Conservation (phyloP, 208 protist genomes). For the Trichomonas gallinae region DNA sequence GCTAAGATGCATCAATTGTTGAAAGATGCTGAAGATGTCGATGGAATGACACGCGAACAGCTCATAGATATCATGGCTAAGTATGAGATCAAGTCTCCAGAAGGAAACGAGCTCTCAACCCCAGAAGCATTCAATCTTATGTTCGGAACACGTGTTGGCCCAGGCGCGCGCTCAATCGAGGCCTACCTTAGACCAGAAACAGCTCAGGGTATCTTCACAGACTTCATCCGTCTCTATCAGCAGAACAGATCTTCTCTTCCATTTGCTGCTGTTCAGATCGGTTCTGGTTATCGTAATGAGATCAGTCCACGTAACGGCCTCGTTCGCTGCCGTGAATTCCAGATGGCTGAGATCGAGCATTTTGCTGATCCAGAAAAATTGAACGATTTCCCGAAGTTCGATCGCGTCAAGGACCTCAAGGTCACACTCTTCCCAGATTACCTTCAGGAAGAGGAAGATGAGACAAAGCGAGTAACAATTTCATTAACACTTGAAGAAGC, state of each 20-base stretch:
- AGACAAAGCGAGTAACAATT: too few relatives aligned
- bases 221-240: constrained; percentile 66
- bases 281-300: constrained; percentile 96
- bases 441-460: neutral
- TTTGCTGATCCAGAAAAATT: constrained; percentile 74
- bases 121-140: constrained; percentile 98
- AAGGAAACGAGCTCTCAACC: constrained; percentile 73
- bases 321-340: constrained; percentile 88
- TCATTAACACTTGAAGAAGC: neutral
- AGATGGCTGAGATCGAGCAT: constrained; percentile 98
- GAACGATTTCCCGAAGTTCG: constrained; percentile 68
- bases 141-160: constrained; percentile 86
- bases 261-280: constrained; percentile 94
- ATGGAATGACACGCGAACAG: neutral
- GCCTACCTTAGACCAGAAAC: constrained; percentile 90
- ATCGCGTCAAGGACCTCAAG: constrained; percentile 53
- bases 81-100: constrained; percentile 15
- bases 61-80: neutral
- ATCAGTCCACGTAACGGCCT: constrained; percentile 76
- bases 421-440: neutral
- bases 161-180: constrained; percentile 62
- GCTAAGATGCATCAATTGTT: too few relatives aligned
- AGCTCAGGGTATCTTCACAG: constrained; percentile 98
- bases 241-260: constrained; percentile 74
- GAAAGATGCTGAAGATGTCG: too few relatives aligned